Evolutionary conservation across 2,329 filamentous ascomycete species (phyloP), one percentile per base, ranked within the genome.

Genomic region (Pseudogymnoascus sp.): DNA sequence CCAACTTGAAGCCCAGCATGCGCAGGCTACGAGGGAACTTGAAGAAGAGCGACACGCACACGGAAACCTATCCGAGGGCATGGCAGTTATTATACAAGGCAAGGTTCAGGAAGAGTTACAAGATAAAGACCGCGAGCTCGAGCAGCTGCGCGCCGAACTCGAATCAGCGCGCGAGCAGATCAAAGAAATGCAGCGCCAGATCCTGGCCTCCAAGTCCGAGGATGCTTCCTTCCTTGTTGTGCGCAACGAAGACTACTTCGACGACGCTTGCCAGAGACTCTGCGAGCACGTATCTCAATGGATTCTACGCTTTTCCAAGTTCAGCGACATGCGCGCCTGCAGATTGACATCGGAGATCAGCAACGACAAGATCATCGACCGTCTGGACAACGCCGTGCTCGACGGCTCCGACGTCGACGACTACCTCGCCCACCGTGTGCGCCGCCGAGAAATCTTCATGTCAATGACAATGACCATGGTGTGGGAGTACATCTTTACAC

Each of bases 401-500:
- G 95, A 99, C 75, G 94, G 93, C 64, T 91, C 91, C 50, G 92
- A 97, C 71, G 92, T 96, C 65, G 92, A 97, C 74, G 79, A 81
- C 62, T 94, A 96, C 70, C 86, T 99, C 57, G 83, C 84, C 66
- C 93, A 99, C 73, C 89, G 95, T 38, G 88, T 97, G 60, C 87
- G 84, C 70, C 87, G 94, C 64, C 86, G 93, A 63, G 93, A 97
- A 73, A 87, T 97, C 62, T 97, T 99, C 81, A 97, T 97, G 91
- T 94, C 92, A 37, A 92, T 99, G 74, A 90, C 93, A 61, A 97
- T 97, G 92, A 94, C 89, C 64, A 97, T 99, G 92, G 87, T 99
- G 59, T 99, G 92, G 92, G 94, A 99, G 75, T 97, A 95, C 71
- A 87, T 99, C 72, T 99, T 99, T 73, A 97, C 93, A 7, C 86